Evolutionary conservation across 768 basidiomycete genomes (phyloP), one percentile per base, ranked within the genome.

Genomic region (Tylopilus vinaceipallidus): DNA sequence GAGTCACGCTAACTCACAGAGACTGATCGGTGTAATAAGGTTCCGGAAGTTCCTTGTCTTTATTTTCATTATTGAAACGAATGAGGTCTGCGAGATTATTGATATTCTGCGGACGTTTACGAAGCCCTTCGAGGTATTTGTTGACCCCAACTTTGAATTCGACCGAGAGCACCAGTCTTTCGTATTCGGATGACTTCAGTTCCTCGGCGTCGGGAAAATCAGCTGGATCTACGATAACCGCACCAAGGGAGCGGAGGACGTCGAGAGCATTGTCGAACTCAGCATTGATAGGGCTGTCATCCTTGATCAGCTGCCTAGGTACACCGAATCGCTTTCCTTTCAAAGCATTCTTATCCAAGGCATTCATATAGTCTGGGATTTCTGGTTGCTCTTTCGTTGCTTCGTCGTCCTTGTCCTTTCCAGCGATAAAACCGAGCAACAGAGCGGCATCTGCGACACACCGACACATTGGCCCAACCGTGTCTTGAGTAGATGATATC

Each of bases 61-160:
- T 71, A 51, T 86, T 73, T 12, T 72, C 72, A 22, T 73, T 66
- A 55, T 86, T 75, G 64, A 84, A 85, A 17, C 61, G 63, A 35
- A 86, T 84, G 47, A 86, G 53, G 50, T 83, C 80, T 3, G 76
- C 79, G 2, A 86, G 72, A 29, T 60, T 76, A 29, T 74, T 71
- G 20, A 84, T 77, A 4, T 80, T 80, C 1, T 80, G 73, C 0
- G 84, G 84, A 34, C 81, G 80, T 34, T 75, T 60, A 11, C 77
- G 52, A 13, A 86, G 67, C 2, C 58, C 68, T 20, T 73, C 54
- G 22, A 77, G 75, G 47, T 79, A 85, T 22, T 65, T 65, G 47
- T 78, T 72, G 19, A 86, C 50, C 49, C 82, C 73, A 38, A 78
- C 83, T 72, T 84, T 86, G 68, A 86, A 80, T 55, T 86, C 85